Evolutionary conservation across 2,329 filamentous ascomycete genomes (phyloP), one percentile per base, ranked within the genome.

Genomic region (Coniella lustricola): DNA sequence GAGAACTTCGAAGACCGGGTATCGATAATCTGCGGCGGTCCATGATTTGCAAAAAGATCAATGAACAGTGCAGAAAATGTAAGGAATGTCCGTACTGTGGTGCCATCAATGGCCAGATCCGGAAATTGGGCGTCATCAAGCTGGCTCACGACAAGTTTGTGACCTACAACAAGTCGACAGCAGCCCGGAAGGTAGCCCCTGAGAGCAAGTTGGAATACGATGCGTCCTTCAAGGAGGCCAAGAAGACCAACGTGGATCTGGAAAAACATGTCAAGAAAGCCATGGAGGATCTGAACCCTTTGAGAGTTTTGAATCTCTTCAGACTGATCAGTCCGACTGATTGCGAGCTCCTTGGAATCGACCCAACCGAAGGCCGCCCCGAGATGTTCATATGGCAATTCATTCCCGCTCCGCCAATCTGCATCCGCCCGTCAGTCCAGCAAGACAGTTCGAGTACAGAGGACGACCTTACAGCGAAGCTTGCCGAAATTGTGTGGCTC

Each of bases 341-440:
- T 64, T 95, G 91, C 63, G 90, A 97, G 65, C 75, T 98, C 18
- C 74, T 98, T 1, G 91, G 91, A 4, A 79, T 98, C 59, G 84
- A 96, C 60, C 87, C 90, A 1, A 76, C 80, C 13, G 90, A 95
- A 58, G 89, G 89, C 10, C 79, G 90, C 16, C 93, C 93, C 0
- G 93, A 98, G 64, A 95, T 95, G 82, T 94, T 97, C 64, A 81
- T 98, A 38, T 98, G 93, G 93, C 90, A 95, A 62, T 95, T 90
- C 60, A 77, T 98, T 32, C 93, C 93, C 1, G 91, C 91, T 1
- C 91, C 93, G 1, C 93, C 93, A 0, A 87, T 97, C 5, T 94
- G 89, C 57, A 95, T 98, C 59, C 79, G 93, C 51, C 93, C 93
- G 0, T 96, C 90, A 0, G 93, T 98, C 16, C 85, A 85, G 25